These are phyloP conservation scores for Pseudofabraea citricarpa DNA, from an alignment of 2,329 filamentous ascomycete species.

Conservation along the genomic window DNA sequence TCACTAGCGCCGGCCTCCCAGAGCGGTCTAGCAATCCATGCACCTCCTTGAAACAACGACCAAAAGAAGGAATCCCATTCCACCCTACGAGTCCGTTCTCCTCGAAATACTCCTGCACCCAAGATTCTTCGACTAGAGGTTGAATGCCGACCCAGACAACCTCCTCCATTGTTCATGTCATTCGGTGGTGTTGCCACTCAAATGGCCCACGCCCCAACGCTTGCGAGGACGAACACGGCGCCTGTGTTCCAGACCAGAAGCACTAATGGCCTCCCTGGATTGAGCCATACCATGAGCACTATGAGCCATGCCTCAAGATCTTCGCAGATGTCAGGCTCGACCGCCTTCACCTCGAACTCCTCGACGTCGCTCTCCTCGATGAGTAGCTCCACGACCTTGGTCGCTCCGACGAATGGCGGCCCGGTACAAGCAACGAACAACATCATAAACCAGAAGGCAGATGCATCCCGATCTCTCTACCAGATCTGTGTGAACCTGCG, in stretches of 20 bases:
- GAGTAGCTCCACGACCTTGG: slow-evolving; percentile 26
- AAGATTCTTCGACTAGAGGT: slow-evolving; percentile 5
- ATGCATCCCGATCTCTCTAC: slow-evolving; percentile 86
- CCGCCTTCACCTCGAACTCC: slow-evolving; percentile 39
- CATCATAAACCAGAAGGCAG: slow-evolving; percentile 95
- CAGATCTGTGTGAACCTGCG: slow-evolving; percentile 89
- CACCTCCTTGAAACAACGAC: too few species aligned
- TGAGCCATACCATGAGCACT: slow-evolving; percentile 26
- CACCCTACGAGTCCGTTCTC: too few species aligned
- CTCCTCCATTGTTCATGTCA: slow-evolving; percentile 19
- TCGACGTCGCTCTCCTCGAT: slow-evolving; percentile 27
- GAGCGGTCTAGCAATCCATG: too few species aligned
- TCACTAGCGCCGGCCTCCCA: too few species aligned
- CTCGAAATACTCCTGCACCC: too few species aligned
- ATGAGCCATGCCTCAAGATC: slow-evolving; percentile 39
- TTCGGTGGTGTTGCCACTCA: slow-evolving; percentile 21
- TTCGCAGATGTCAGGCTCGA: slow-evolving; percentile 60
- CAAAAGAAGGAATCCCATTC: too few species aligned
- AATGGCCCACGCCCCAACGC: slow-evolving; percentile 26
- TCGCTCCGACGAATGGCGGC: slow-evolving; percentile 43
- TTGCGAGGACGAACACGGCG: slow-evolving; percentile 26
- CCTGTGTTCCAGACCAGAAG: slow-evolving; percentile 21
- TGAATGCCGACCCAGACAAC: slow-evolving; percentile 13
- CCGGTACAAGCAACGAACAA: slow-evolving; percentile 77
- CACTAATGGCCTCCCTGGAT: slow-evolving; percentile 15